These are phyloP conservation scores for Pugionium dolabratum DNA, from an alignment of 345 rosid genomes.

Conservation along the genomic window DNA sequence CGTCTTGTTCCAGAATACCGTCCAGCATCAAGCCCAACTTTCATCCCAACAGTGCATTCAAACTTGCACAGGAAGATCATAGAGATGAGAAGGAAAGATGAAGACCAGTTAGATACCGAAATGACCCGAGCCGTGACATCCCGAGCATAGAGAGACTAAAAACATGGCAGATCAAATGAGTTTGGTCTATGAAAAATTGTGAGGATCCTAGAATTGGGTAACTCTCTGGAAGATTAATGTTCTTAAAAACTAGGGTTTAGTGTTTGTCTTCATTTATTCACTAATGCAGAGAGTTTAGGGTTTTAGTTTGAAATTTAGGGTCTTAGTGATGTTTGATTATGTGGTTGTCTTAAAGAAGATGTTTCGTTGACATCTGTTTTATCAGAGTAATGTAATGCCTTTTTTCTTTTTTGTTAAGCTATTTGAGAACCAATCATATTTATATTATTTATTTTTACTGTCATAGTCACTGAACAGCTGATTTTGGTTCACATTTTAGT, in stretches of 20 bases:
- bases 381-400: constrained; percentile 33
- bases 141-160: constrained; percentile 28
- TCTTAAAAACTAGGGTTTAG: constrained; percentile 31
- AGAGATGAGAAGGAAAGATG: constrained; percentile 68
- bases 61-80: constrained; percentile 78
- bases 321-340: constrained; percentile 29
- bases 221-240: constrained; percentile 28
- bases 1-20: constrained; percentile 89
- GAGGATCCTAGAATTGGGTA: constrained; percentile 28
- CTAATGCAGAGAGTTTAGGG: constrained; percentile 32
- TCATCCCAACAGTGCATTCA: constrained; percentile 64
- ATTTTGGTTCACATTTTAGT: too few relatives aligned
- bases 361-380: constrained; percentile 32
- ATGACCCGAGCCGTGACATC: constrained; percentile 16
- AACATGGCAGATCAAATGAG: constrained; percentile 31
- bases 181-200: constrained; percentile 25
- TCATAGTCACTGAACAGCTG: not conserved
- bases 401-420: not conserved
- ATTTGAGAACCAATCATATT: constrained; percentile 10
- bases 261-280: constrained; percentile 1
- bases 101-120: constrained; percentile 22
- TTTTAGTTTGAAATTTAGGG: constrained; percentile 20
- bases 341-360: not conserved
- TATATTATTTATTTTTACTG: not conserved
- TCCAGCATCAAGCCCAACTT: constrained; percentile 87